Conservation (phyloP, 257 asterid genomes). For the Asclepias syriaca region DNA sequence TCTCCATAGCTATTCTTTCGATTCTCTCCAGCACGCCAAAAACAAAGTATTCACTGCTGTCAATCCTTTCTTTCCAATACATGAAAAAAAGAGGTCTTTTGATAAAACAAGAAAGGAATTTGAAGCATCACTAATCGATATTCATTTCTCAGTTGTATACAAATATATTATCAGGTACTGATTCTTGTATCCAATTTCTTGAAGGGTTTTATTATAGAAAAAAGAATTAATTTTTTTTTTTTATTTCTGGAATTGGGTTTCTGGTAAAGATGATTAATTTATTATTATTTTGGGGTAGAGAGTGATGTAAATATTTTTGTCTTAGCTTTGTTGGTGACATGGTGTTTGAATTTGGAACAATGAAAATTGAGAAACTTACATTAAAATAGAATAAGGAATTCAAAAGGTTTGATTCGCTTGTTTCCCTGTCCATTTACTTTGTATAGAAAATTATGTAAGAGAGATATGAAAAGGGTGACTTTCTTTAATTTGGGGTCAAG, state of each 20-base stretch:
- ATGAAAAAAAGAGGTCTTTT: neutral
- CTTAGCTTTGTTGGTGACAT: slow-evolving; percentile 1
- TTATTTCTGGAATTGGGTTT: slow-evolving; percentile 3
- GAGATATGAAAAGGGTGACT: slow-evolving; percentile 10
- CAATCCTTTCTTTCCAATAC: neutral
- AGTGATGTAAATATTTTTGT: slow-evolving; percentile 6
- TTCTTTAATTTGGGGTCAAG: slow-evolving; percentile 15
- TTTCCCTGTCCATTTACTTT: neutral
- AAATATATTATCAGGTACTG: slow-evolving; percentile 3
- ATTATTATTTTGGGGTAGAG: neutral
- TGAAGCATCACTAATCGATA: neutral
- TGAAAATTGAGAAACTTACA: neutral
- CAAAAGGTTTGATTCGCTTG: slow-evolving; percentile 17
- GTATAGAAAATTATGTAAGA: slow-evolving; percentile 1
- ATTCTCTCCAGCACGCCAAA: slow-evolving; percentile 6
- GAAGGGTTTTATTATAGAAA: neutral
- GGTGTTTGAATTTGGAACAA: too few species aligned
- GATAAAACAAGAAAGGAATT: neutral
- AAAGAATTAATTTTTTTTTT: neutral
- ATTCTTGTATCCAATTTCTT: neutral
- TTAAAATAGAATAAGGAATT: neutral
- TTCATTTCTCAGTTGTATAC: neutral
- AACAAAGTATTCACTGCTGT: neutral
- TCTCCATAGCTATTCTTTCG: slow-evolving; percentile 1
- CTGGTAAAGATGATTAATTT: neutral